phyloP scores from a whole-genome alignment of 2,329 filamentous ascomycete species.

The Colletotrichum sp. region DNA sequence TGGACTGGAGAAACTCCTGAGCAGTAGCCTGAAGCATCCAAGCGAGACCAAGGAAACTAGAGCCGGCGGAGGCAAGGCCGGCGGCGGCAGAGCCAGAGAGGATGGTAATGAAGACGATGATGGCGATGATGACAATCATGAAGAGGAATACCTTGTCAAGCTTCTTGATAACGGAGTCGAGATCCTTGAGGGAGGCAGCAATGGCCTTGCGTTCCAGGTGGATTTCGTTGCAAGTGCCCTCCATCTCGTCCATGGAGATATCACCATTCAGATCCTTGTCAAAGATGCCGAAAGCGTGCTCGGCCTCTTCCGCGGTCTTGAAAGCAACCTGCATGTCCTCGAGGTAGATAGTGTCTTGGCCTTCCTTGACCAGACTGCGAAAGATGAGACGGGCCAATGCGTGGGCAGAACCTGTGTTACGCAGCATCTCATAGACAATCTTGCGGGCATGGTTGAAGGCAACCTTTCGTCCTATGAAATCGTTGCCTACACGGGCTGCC shows the following conservation, averaged over 20 bases:
- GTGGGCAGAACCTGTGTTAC: slow-evolving; percentile 75
- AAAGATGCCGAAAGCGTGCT: slow-evolving; percentile 89
- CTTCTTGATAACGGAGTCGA: slow-evolving; percentile 91
- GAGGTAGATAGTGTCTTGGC: slow-evolving; percentile 74
- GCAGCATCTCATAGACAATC: slow-evolving; percentile 79
- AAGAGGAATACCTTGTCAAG: slow-evolving; percentile 89
- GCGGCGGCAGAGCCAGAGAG: slow-evolving; percentile 90
- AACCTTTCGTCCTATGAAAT: slow-evolving; percentile 81
- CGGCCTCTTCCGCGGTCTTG: slow-evolving; percentile 81
- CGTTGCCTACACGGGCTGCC: slow-evolving; percentile 84
- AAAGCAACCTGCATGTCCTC: slow-evolving; percentile 84
- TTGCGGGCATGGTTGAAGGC: slow-evolving; percentile 81
- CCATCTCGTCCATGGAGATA: slow-evolving; percentile 93
- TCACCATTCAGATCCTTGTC: slow-evolving; percentile 97
- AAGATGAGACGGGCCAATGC: slow-evolving; percentile 87
- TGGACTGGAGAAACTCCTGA: slow-evolving; percentile 91
- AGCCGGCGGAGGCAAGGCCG: slow-evolving; percentile 88
- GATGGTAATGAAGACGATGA: slow-evolving; percentile 87
- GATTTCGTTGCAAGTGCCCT: slow-evolving; percentile 92
- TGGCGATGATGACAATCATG: slow-evolving; percentile 78
- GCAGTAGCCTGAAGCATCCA: slow-evolving; percentile 94
- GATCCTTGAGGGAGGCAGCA: slow-evolving; percentile 89
- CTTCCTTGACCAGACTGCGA: slow-evolving; percentile 79
- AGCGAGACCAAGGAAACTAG: slow-evolving; percentile 83
- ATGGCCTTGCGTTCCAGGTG: slow-evolving; percentile 95